Conservation (phyloP, 1,139 yeast genomes). For the Yueomyces sp. region DNA sequence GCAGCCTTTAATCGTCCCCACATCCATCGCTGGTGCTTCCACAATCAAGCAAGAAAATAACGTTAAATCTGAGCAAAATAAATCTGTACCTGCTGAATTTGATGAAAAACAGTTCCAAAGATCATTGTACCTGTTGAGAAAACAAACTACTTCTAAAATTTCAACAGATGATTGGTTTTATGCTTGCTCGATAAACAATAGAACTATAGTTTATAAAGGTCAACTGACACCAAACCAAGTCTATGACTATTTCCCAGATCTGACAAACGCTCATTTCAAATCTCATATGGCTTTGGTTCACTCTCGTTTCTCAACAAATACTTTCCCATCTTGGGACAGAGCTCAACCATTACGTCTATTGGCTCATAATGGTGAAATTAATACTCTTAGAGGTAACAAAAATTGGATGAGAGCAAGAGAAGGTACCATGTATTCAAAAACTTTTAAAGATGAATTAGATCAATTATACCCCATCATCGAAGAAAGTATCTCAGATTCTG, state of each 20-base stretch:
- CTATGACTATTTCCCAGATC: slow-evolving; percentile 85
- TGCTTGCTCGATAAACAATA: slow-evolving; percentile 82
- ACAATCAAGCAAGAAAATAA: slow-evolving; percentile 1
- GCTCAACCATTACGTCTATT: slow-evolving; percentile 97
- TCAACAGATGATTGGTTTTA: slow-evolving; percentile 97
- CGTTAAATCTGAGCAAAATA: slow-evolving; percentile 36
- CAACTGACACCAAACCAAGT: slow-evolving; percentile 96
- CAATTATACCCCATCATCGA: slow-evolving; percentile 88
- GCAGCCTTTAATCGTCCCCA: slow-evolving; percentile 76
- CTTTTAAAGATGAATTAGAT: slow-evolving; percentile 87
- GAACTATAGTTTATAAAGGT: slow-evolving; percentile 92
- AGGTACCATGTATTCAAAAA: slow-evolving; percentile 81
- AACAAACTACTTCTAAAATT: slow-evolving; percentile 79
- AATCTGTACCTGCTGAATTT: slow-evolving; percentile 7
- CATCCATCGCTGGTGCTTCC: slow-evolving; percentile 30
- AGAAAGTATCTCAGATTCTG: slow-evolving; percentile 99
- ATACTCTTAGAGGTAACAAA: slow-evolving; percentile 92
- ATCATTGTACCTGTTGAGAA: slow-evolving; percentile 73
- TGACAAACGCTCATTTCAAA: slow-evolving; percentile 82
- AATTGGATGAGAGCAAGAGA: slow-evolving; percentile 99
- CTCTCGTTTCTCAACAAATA: slow-evolving; percentile 93
- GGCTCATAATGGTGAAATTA: slow-evolving; percentile 98
- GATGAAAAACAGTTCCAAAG: slow-evolving; percentile 60
- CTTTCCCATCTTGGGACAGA: slow-evolving; percentile 99
- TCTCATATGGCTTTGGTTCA: slow-evolving; percentile 95